Base-by-base conservation (phyloP, 768 basidiomycete genomes). In the Hydnum rufescens region DNA sequence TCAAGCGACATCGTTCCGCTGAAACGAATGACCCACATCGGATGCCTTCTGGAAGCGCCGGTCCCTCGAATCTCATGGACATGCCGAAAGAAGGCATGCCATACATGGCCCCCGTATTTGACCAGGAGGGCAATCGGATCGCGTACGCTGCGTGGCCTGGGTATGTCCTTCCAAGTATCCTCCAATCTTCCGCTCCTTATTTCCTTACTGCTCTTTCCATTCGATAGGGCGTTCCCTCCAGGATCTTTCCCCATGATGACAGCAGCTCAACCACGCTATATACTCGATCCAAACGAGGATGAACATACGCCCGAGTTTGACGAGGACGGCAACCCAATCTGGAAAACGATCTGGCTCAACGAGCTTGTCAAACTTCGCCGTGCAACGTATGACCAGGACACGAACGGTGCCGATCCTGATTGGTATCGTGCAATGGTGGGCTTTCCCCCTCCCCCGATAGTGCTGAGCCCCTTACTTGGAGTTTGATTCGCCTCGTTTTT, bases 291-390 rank as follows among this genome's bases (percentile, higher is more conserved):
- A 8, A 47, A 50, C 16, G 49, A 50, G 49, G 49, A 50, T 30
- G 49, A 29, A 16, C 16, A 8, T 6, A 16, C 26, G 32, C 52
- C 53, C 4, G 53, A 49, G 29, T n/a, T 51, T 18, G 39, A 19
- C 16, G 22, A 28, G 18, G 32, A 54, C 36, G 50, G 51, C 26
- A 18, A 36, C 28, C 54, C 25, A 3, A 22, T 58, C 63, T 89
- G 86, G 86, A 76, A 78, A 48, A 63, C 74, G 26, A 77, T 80
- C 43, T 81, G 86, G 79, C 66, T 79, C 53, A 87, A 86, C 63
- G 86, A 89, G 65, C 71, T 89, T 47, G 71, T 72, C 5, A 76
- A 75, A 60, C 67, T 89, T 53, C 78, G 82, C 60, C 76, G 80
- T 56, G 67, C 85, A 19, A 81, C 86, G 0, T 71, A 66, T 5